Conservation (phyloP, 495 filamentous ascomycete species). For the Penicillium taxi region DNA sequence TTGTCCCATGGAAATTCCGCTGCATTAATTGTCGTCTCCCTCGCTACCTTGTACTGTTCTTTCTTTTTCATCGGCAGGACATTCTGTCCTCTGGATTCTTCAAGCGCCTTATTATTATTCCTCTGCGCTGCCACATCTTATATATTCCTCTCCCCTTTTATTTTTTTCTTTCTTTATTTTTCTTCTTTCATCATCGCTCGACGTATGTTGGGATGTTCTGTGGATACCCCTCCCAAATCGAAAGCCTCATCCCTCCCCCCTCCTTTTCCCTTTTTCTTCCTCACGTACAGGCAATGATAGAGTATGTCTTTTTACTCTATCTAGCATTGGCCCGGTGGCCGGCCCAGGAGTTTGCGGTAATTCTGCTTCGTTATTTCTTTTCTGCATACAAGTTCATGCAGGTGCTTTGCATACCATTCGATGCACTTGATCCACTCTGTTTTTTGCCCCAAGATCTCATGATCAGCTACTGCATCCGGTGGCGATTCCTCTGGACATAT, state of each 20-base stretch:
- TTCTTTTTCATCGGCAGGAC: constrained; percentile 2
- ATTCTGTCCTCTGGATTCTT: constrained; percentile 4
- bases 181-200: constrained; percentile 13
- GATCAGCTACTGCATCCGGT: background rate
- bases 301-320: constrained; percentile 4
- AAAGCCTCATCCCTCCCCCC: constrained; percentile 15
- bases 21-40: constrained; percentile 1
- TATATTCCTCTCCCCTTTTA: constrained; percentile 5
- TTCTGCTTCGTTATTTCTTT: constrained; percentile 1
- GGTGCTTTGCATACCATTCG: background rate
- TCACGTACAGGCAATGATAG: constrained; percentile 12
- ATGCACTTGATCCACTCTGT: background rate
- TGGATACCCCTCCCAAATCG: constrained; percentile 25
- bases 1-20: background rate
- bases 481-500: too few relatives aligned
- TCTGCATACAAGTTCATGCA: background rate
- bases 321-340: constrained; percentile 6
- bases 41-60: constrained; percentile 3
- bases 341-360: constrained; percentile 11
- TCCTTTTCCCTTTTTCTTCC: constrained; percentile 6
- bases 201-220: constrained; percentile 26
- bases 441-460: background rate
- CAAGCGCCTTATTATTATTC: constrained; percentile 3
- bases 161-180: constrained; percentile 6
- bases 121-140: too few relatives aligned